phyloP scores from a whole-genome alignment of 305 asterid genomes.

The Stenogyne calaminthoides region DNA sequence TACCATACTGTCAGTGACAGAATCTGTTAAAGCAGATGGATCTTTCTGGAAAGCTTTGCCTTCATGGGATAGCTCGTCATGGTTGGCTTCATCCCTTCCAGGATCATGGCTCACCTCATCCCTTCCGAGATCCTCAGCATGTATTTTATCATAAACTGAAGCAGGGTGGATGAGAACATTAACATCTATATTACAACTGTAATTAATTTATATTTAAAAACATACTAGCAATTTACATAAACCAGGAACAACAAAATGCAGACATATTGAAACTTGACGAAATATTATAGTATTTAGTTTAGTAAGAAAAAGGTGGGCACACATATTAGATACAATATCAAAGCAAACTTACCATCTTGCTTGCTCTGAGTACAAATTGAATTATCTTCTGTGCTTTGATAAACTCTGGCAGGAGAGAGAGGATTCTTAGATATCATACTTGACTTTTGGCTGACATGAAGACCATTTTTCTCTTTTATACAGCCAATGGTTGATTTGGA shows the following conservation, averaged over 20 bases:
- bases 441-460: conserved; percentile 73
- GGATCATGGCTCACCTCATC: conserved; percentile 36
- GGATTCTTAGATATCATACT: conserved; percentile 68
- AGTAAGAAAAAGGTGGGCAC: neutral
- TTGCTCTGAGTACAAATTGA: conserved; percentile 38
- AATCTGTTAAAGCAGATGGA: conserved; percentile 33
- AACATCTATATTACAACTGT: neutral
- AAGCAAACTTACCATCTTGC: conserved; percentile 57
- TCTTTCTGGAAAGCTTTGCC: conserved; percentile 43
- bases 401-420: conserved; percentile 54
- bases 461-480: conserved; percentile 66
- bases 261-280: neutral
- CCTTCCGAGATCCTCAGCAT: conserved; percentile 37
- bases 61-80: conserved; percentile 41
- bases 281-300: neutral
- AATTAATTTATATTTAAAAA: conserved; percentile 5
- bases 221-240: neutral
- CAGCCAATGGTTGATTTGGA: conserved; percentile 56
- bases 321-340: neutral
- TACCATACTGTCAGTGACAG: conserved; percentile 55
- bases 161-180: conserved; percentile 30
- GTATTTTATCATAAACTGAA: conserved; percentile 39
- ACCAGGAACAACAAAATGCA: conserved; percentile 11
- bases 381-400: conserved; percentile 47
- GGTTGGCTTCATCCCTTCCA: conserved; percentile 34